phyloP scores from a whole-genome alignment of 2,329 filamentous ascomycete species.

The Orbilia quercus region DNA sequence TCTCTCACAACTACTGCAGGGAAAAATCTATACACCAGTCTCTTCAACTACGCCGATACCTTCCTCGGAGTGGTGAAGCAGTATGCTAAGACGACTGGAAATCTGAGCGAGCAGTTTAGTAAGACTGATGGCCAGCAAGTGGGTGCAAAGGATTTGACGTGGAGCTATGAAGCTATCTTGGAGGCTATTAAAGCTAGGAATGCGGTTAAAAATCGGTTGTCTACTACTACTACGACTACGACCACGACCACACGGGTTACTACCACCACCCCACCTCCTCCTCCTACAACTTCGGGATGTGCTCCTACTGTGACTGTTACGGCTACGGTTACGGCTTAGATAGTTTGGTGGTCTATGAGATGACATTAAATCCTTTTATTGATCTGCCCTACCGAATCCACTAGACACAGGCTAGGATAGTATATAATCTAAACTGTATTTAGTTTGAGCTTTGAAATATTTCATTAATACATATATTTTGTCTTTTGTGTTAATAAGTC shows the following conservation, averaged over 20 bases:
- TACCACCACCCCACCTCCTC: background rate
- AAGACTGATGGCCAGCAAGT: conserved; percentile 63
- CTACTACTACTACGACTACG: conserved; percentile 14
- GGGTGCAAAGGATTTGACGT: conserved; percentile 65
- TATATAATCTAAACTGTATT: no score
- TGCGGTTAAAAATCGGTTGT: conserved; percentile 25
- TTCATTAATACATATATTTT: no score
- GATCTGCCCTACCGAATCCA: no score
- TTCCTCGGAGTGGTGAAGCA: conserved; percentile 64
- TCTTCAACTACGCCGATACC: conserved; percentile 63
- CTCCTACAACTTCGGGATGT: conserved; percentile 10
- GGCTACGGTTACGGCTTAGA: conserved; percentile 26
- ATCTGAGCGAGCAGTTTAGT: conserved; percentile 65
- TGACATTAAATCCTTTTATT: no score
- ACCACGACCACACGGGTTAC: conserved; percentile 1
- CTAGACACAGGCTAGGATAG: no score
- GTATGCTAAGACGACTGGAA: conserved; percentile 63
- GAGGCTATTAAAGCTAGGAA: conserved; percentile 63
- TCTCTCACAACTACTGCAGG: conserved; percentile 30
- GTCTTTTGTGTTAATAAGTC: no score
- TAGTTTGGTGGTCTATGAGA: background rate
- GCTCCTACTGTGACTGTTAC: conserved; percentile 14
- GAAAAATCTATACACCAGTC: conserved; percentile 58
- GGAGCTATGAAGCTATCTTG: conserved; percentile 65
- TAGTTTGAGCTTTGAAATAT: no score